A percentile compares a stretch with the other conserved stretches of the same genome.
phyloP scores from a whole-genome alignment of 306 rosid species.

The Fagus sylvatica region DNA sequence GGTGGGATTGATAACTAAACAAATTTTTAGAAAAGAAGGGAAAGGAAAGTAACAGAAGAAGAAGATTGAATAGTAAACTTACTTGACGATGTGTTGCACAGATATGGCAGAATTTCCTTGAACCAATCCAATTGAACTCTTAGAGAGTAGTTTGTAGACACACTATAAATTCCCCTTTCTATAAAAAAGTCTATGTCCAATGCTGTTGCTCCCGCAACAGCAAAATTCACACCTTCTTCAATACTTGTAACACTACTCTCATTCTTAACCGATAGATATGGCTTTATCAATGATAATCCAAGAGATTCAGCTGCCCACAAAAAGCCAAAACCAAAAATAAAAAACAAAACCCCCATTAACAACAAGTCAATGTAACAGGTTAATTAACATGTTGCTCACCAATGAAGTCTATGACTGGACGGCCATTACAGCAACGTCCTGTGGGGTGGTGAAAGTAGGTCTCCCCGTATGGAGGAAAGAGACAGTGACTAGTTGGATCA shows the following conservation, averaged over 20 bases:
- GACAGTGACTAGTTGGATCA: background rate
- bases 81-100: slow-evolving; percentile 43
- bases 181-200: slow-evolving; percentile 34
- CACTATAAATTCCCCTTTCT: slow-evolving; percentile 13
- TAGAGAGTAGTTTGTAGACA: slow-evolving; percentile 35
- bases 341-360: background rate
- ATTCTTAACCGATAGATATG: slow-evolving; percentile 36
- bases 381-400: background rate
- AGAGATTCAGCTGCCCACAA: slow-evolving; percentile 43
- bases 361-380: background rate
- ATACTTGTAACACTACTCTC: slow-evolving; percentile 5
- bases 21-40: background rate
- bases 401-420: slow-evolving; percentile 27
- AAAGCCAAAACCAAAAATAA: background rate
- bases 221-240: slow-evolving; percentile 51
- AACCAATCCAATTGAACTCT: slow-evolving; percentile 53
- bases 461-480: slow-evolving; percentile 30
- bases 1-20: too few species aligned
- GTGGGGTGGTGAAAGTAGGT: slow-evolving; percentile 35
- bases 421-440: slow-evolving; percentile 40
- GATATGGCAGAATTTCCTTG: slow-evolving; percentile 30
- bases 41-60: background rate
- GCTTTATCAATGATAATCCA: slow-evolving; percentile 45
- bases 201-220: slow-evolving; percentile 67
- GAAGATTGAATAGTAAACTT: background rate